Conservation (phyloP, 2,329 filamentous ascomycete species). For the Trichoderma simmonsii region DNA sequence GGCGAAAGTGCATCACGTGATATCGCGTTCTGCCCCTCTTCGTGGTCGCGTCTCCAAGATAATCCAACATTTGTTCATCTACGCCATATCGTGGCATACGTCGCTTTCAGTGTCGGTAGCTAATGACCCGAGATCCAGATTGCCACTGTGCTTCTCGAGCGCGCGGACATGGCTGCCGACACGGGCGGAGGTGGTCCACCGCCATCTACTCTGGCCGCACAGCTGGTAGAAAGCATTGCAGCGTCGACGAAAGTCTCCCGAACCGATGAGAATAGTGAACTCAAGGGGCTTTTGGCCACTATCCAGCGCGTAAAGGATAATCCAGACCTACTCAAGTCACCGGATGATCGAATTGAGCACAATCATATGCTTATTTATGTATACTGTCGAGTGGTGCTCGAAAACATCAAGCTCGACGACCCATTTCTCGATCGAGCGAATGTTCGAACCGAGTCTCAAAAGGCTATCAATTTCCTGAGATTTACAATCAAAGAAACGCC, state of each 20-base stretch:
- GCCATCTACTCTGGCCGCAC: constrained; percentile 82
- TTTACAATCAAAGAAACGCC: constrained; percentile 74
- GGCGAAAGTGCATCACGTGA: constrained; percentile 22
- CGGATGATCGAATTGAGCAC: constrained; percentile 66
- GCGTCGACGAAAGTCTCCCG: constrained; percentile 59
- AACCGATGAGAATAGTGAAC: constrained; percentile 66
- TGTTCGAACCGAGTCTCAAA: constrained; percentile 58
- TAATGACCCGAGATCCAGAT: constrained; percentile 30
- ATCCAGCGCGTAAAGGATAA: constrained; percentile 55
- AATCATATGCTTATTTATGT: constrained; percentile 86
- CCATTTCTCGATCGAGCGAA: constrained; percentile 59
- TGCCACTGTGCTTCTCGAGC: constrained; percentile 22
- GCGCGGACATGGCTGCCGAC: constrained; percentile 21
- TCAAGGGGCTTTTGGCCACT: constrained; percentile 64
- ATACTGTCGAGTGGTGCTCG: constrained; percentile 74
- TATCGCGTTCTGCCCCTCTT: constrained; percentile 22
- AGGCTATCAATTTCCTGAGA: constrained; percentile 74
- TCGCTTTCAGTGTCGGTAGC: constrained; percentile 27
- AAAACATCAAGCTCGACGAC: constrained; percentile 64
- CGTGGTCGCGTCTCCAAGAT: constrained; percentile 20
- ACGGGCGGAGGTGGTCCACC: constrained; percentile 38
- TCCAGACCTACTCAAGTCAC: constrained; percentile 53
- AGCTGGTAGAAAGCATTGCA: constrained; percentile 78
- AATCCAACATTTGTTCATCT: background rate
- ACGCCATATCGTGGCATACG: background rate